Evolutionary conservation across 148 eudicot species (phyloP), one percentile per base, ranked within the genome.

Genomic region (Salicornia ramosissima): DNA sequence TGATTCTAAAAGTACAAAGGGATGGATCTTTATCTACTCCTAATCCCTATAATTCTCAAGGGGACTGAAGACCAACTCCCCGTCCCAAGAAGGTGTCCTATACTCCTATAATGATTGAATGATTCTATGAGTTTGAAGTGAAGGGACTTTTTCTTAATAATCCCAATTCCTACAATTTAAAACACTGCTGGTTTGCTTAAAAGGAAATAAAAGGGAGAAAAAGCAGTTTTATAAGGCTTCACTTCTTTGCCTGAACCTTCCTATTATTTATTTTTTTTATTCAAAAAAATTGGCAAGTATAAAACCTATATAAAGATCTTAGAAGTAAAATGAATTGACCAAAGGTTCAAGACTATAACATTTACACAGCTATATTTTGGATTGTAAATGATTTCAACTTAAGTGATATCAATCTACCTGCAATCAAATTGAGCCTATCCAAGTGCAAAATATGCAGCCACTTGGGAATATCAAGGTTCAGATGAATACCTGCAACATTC

Each of bases 401-500:
- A 30, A 64, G 31, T 46, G 26, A 59, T 30, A 70, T 34, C 57
- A 67, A 67, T 65, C 52, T 85, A 92, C 98, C 98, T 81, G 94
- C 90, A 79, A 82, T 54, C 43, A 80, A 83, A 76, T 88, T 92
- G 54, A 90, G 74, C 69, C 75, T 83, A 78, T 92, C 98, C 78
- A 92, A 70, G 77, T 85, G 88, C 69, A 88, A 82, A 74, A 92
- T 77, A 47, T 43, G 90, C 28, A 90, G 80, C 91, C 96, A 92
- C 78, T 88, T 86, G 18, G 86, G 93, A 75, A 86, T 70, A 69
- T 92, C 98, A 80, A 92, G 87, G 78, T 90, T 85, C 82, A 92
- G 60, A 79, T 86, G 86, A 69, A 90, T 84, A 45, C 98, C 98
- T 78, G 96, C 82, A 86, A 92, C 82, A 64, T 86, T 82, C 98